phyloP scores from a whole-genome alignment of 2,329 filamentous ascomycete genomes.

The Aspergillus sp. region DNA sequence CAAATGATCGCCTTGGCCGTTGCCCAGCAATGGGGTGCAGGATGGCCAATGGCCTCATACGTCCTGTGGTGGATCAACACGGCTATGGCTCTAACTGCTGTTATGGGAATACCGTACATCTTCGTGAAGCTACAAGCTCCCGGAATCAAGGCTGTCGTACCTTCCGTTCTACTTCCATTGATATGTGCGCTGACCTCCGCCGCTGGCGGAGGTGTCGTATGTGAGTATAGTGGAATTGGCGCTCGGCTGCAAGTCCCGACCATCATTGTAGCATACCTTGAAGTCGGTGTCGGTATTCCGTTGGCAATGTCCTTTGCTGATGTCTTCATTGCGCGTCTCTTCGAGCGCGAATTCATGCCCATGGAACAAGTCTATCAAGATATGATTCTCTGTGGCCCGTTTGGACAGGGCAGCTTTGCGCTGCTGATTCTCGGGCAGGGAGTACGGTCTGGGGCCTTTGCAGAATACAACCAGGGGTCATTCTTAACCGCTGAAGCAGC shows the following conservation, averaged over 20 bases:
- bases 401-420: slow-evolving; percentile 44
- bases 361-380: slow-evolving; percentile 36
- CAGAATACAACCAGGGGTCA: slow-evolving; percentile 33
- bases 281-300: slow-evolving; percentile 38
- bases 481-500: slow-evolving; percentile 40
- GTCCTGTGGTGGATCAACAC: slow-evolving; percentile 48
- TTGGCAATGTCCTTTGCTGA: slow-evolving; percentile 36
- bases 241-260: slow-evolving; percentile 38
- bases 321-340: slow-evolving; percentile 38
- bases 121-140: slow-evolving; percentile 41
- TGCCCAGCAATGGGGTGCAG: slow-evolving; percentile 26
- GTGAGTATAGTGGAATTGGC: slow-evolving; percentile 29
- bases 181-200: slow-evolving; percentile 45
- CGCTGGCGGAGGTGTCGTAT: slow-evolving; percentile 42
- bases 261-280: slow-evolving; percentile 46
- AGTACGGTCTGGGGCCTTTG: slow-evolving; percentile 33
- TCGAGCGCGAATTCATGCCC: slow-evolving; percentile 26
- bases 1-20: slow-evolving; percentile 52
- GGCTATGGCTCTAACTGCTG: slow-evolving; percentile 34
- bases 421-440: slow-evolving; percentile 42
- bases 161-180: slow-evolving; percentile 41
- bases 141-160: slow-evolving; percentile 36
- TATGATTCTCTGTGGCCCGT: slow-evolving; percentile 47
- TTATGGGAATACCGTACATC: slow-evolving; percentile 38
- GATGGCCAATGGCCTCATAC: slow-evolving; percentile 32